A percentile compares a stretch with the other conserved stretches of the same genome.
phyloP scores from a whole-genome alignment of 2,329 filamentous ascomycete species.

The Hawksworthiomyces lignivorus region DNA sequence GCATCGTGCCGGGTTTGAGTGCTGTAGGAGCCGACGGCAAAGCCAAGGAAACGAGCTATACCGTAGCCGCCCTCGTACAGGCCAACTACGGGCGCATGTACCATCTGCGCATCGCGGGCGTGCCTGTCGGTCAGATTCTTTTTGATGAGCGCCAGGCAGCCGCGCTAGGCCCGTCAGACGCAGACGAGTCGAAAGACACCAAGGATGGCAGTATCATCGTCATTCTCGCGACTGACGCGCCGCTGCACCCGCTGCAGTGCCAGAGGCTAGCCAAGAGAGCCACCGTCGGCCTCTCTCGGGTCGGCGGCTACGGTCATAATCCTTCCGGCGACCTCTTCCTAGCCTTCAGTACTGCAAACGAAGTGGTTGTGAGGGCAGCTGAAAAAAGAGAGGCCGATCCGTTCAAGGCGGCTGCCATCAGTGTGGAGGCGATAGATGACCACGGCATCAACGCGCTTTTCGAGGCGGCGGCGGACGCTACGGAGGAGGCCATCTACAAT shows the following conservation, averaged over 20 bases:
- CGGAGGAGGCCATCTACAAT: slow-evolving; percentile 61
- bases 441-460: slow-evolving; percentile 54
- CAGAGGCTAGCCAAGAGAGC: slow-evolving; percentile 27
- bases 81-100: slow-evolving; percentile 55
- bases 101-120: slow-evolving; percentile 51
- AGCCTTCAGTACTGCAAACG: slow-evolving; percentile 56
- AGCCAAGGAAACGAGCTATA: slow-evolving; percentile 35
- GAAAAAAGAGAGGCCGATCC: neutral
- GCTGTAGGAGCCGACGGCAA: slow-evolving; percentile 17
- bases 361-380: slow-evolving; percentile 26
- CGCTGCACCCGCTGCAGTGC: slow-evolving; percentile 29
- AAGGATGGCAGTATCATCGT: too few species aligned
- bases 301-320: slow-evolving; percentile 55
- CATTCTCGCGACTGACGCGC: slow-evolving; percentile 44
- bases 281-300: slow-evolving; percentile 51
- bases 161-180: slow-evolving; percentile 34
- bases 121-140: slow-evolving; percentile 54
- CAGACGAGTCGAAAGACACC: too few species aligned
- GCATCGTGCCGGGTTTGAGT: slow-evolving; percentile 40
- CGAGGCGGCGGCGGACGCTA: slow-evolving; percentile 53
- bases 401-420: too few species aligned
- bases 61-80: slow-evolving; percentile 55
- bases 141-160: slow-evolving; percentile 31
- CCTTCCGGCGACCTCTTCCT: slow-evolving; percentile 62
- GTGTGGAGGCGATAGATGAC: slow-evolving; percentile 29